Percentiles rank a stretch among this genome's conserved stretches.
phyloP scores from a whole-genome alignment of 139 green algal species.

The Coccomyxa sp. region DNA sequence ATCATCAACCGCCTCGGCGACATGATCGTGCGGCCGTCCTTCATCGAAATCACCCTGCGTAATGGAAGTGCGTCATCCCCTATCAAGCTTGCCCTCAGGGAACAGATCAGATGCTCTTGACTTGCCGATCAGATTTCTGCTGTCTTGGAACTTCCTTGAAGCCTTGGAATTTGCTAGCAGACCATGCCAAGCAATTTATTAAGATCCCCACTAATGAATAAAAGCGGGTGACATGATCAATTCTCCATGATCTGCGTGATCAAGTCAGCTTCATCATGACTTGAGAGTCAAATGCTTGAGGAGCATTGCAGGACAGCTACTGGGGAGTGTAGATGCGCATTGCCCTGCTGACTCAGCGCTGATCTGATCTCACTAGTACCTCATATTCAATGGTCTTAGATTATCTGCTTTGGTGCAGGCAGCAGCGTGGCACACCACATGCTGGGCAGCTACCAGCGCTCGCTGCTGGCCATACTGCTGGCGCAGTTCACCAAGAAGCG shows the following conservation, averaged over 20 bases:
- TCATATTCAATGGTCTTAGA: no score
- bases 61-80: neutral
- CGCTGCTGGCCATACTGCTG: constrained; percentile 16
- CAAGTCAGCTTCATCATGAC: no score
- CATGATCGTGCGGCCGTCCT: constrained; percentile 37
- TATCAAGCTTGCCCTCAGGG: neutral
- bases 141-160: neutral
- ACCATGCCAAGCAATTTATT: no score
- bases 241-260: no score
- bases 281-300: no score
- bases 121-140: neutral
- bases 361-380: no score
- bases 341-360: no score
- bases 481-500: constrained; percentile 21
- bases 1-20: constrained; percentile 41
- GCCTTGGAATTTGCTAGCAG: neutral
- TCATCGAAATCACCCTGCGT: constrained; percentile 28
- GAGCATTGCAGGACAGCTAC: no score
- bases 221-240: no score
- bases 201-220: no score
- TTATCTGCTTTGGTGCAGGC: no score
- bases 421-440: constrained; percentile 13
- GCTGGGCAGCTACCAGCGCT: constrained; percentile 16
- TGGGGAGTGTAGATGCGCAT: no score
- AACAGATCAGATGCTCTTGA: neutral